phyloP scores from a whole-genome alignment of 148 eudicot genomes.

The Dysphania ambrosioides region DNA sequence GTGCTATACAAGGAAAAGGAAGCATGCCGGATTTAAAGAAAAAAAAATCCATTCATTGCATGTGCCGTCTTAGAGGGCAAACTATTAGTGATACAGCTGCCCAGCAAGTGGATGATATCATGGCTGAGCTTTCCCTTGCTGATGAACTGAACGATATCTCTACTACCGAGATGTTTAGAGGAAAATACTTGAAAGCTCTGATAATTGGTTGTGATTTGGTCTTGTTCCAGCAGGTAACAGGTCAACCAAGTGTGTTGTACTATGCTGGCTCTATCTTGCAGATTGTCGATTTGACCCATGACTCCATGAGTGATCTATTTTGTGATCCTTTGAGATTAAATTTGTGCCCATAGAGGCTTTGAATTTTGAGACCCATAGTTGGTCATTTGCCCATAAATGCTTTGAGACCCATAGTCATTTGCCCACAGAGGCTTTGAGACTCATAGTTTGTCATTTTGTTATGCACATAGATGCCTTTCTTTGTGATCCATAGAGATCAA shows the following conservation, averaged over 20 bases:
- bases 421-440: too few species aligned
- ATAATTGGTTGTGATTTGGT: conserved; percentile 81
- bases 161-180: conserved; percentile 70
- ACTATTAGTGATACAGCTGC: conserved; percentile 52
- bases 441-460: too few species aligned
- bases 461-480: too few species aligned
- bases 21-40: conserved; percentile 54
- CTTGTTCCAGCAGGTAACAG: conserved; percentile 98
- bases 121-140: conserved; percentile 65
- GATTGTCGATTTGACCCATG: too few species aligned
- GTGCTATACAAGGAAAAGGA: conserved; percentile 95
- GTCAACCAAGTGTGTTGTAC: conserved; percentile 95
- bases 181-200: conserved; percentile 89
- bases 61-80: conserved; percentile 78
- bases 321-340: too few species aligned
- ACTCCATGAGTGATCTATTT: too few species aligned
- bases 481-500: too few species aligned
- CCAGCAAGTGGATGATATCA: conserved; percentile 74
- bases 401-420: too few species aligned
- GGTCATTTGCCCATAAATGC: too few species aligned
- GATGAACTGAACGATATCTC: conserved; percentile 53
- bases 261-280: conserved; percentile 89
- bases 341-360: too few species aligned
- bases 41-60: conserved; percentile 58
- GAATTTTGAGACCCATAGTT: too few species aligned